phyloP scores from a whole-genome alignment of 2,329 filamentous ascomycete genomes.

The Polytolypa hystricis region DNA sequence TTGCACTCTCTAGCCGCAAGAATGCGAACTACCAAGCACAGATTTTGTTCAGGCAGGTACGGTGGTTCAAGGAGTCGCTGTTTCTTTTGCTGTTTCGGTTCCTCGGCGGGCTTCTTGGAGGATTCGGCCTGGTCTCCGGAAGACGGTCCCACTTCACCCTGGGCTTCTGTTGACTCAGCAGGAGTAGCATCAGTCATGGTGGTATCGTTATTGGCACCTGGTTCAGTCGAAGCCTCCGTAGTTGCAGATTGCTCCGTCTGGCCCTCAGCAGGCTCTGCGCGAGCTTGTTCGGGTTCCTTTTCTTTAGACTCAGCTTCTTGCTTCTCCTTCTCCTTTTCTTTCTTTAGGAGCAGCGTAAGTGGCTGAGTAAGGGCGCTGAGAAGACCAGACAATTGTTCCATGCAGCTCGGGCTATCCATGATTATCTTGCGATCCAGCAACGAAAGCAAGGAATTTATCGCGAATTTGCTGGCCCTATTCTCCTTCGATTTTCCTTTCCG shows the following conservation, averaged over 20 bases:
- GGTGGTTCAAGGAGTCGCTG: conserved; percentile 63
- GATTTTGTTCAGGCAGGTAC: conserved; percentile 74
- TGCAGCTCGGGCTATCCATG: conserved; percentile 92
- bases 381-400: conserved; percentile 82
- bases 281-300: conserved; percentile 3
- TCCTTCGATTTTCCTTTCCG: conserved; percentile 87
- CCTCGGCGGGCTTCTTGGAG: conserved; percentile 32
- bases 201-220: conserved; percentile 24
- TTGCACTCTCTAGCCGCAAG: conserved; percentile 93
- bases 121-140: conserved; percentile 25
- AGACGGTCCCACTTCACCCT: conserved; percentile 23
- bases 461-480: conserved; percentile 71
- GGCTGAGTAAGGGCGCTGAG: conserved; percentile 82
- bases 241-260: conserved; percentile 16
- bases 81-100: conserved; percentile 45
- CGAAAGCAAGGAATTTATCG: conserved; percentile 79
- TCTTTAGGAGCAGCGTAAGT: conserved; percentile 68
- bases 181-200: conserved; percentile 27
- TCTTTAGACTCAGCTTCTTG: conserved; percentile 30
- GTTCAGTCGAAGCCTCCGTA: conserved; percentile 14
- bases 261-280: conserved; percentile 14
- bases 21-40: conserved; percentile 91
- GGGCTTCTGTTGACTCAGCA: conserved; percentile 27
- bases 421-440: conserved; percentile 88
- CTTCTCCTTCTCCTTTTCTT: conserved; percentile 62